phyloP scores from a whole-genome alignment of 73 alveolate genomes.

The Stentor coeruleus region DNA sequence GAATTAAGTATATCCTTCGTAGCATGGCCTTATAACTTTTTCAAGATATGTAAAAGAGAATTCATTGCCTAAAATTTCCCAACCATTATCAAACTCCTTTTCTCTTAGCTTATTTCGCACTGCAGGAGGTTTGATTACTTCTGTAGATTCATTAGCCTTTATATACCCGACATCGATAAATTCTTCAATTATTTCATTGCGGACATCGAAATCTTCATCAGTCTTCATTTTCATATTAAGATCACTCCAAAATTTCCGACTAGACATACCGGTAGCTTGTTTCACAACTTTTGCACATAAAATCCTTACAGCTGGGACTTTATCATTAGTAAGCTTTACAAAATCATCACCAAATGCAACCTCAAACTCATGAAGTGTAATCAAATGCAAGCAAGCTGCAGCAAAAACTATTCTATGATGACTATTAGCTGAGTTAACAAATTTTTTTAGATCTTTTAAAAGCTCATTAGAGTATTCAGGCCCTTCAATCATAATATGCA shows the following conservation, averaged over 20 bases:
- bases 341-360: conserved; percentile 1
- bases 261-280: background rate
- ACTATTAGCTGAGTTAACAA: background rate
- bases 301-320: background rate
- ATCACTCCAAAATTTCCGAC: background rate
- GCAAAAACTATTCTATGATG: background rate
- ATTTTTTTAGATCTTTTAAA: background rate
- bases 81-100: too few relatives aligned
- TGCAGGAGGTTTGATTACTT: background rate
- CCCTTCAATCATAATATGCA: background rate
- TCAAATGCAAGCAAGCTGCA: background rate
- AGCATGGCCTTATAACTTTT: too few relatives aligned
- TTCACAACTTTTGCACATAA: background rate
- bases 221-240: background rate
- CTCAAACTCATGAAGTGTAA: background rate
- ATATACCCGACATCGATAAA: background rate
- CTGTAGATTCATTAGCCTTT: background rate
- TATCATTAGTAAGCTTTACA: background rate
- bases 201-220: background rate
- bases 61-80: too few relatives aligned
- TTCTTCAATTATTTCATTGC: background rate
- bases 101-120: background rate
- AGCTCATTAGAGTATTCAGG: background rate
- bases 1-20: too few relatives aligned
- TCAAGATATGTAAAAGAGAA: too few relatives aligned